phyloP scores from a whole-genome alignment of 352 stramenopile genomes.

The Pythium rhizo-oryzae region DNA sequence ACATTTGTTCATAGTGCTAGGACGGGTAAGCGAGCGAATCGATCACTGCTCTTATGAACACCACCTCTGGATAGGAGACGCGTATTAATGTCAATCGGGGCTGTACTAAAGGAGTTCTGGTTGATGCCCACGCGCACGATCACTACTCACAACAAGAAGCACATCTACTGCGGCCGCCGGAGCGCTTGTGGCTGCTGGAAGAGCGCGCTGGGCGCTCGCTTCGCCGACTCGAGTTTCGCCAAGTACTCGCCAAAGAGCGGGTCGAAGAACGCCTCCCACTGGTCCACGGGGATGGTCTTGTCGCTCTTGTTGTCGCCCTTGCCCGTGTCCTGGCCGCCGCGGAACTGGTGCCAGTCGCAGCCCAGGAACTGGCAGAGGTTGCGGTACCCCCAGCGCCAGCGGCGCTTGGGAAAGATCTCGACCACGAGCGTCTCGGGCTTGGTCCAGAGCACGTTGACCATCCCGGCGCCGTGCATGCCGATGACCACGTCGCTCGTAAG shows the following conservation, averaged over 20 bases:
- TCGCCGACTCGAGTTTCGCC: too few species aligned
- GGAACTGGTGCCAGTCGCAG: constrained; percentile 60
- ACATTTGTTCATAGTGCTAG: too few species aligned
- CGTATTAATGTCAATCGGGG: too few species aligned
- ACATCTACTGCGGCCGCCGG: too few species aligned
- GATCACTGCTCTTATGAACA: too few species aligned
- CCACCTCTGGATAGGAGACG: too few species aligned
- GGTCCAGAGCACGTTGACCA: constrained; percentile 77
- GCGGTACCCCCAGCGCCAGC: constrained; percentile 67
- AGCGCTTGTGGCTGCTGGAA: too few species aligned
- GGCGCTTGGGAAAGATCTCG: constrained; percentile 72
- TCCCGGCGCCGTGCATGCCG: constrained; percentile 69
- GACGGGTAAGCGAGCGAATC: too few species aligned
- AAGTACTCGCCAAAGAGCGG: constrained; percentile 34
- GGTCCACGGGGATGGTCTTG: constrained; percentile 54
- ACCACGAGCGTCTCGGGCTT: constrained; percentile 55
- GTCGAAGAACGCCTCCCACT: constrained; percentile 61
- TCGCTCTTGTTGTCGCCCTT: constrained; percentile 45
- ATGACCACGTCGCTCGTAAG: constrained; percentile 68
- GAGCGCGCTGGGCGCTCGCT: too few species aligned
- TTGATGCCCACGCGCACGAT: too few species aligned
- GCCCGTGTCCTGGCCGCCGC: constrained; percentile 38
- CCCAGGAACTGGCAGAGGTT: constrained; percentile 79
- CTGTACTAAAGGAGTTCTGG: too few species aligned
- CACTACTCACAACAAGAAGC: too few species aligned